Evolutionary conservation across 78 protist species (phyloP), one percentile per base, ranked within the genome.

Genomic region (Dictyostelium capitatum): DNA sequence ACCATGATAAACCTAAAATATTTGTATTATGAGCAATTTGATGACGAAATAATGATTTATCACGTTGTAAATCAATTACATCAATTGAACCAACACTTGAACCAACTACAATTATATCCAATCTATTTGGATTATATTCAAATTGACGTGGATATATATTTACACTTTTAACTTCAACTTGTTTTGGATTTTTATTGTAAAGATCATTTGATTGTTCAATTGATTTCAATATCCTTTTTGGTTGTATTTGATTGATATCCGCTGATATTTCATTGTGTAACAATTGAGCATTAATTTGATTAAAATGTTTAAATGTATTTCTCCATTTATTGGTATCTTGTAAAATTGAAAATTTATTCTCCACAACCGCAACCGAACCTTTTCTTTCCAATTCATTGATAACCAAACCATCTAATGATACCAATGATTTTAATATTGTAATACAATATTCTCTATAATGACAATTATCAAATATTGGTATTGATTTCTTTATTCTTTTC

Each of bases 1-100:
- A 30, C 75, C 75, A 67, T 15, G 75, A 67, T 17, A 67, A 32
- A 67, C 75, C 75, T 10, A 67, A 32, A 11, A 67, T 67, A 25
- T 32, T 67, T 4, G 43, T 37, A 62, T 62, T 62, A 62, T 25
- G 1, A 9, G 10, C 6, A 23, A 23, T 0, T 2, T 62, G 25
- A 62, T 25, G 37, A 62, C 20, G 59, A 53, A 15, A 14, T 14
- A 19, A 53, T 14, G 59, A 53, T 53, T 8, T 51, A 37, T 37
- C 43, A 37, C 43, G 43, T 19, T 25, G 70, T 11, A 62, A 25
- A 62, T 62, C 70, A 25, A 62, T 30, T 30, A 67, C 75, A 15
- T 67, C 25, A 32, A 67, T 17, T 15, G 19, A 32, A 6, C 75
- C 75, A 32, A 30, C 23, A 25, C 28, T 67, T 14, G 75, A 25